Base-by-base conservation (phyloP, 306 rosid genomes). In the Prunus davidiana region DNA sequence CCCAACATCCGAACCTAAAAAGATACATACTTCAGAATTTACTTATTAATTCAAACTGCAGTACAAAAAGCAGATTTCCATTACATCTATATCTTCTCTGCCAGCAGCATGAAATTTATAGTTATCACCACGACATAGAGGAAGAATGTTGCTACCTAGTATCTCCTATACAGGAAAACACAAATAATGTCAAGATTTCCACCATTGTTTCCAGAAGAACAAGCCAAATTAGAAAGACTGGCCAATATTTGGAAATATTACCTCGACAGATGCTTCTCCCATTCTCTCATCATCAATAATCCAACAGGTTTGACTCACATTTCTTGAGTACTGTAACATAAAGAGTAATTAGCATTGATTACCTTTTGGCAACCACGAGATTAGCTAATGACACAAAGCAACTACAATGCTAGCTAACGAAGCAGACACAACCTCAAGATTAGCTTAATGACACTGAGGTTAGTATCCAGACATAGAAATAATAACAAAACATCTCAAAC, bases 191-290 rank as follows among this genome's bases (percentile, higher is more conserved):
- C 82, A 83, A 56, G 50, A 62, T 82, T 76, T 64, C 63, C 25
- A 43, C 74, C 71, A 60, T 24, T 67, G 51, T 74, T 38, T 77
- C 78, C 74, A 22, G 65, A 78, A 43, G 43, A 71, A 56, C 49
- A 69, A 58, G 50, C n/a, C 41, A 76, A 68, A 64, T 41, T 22
- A 76, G 63, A 69, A 70, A 9, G 55, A 64, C 55, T 67, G 24
- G 32, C 74, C 22, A 71, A 61, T 79, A 71, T 32, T 73, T 58
- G 20, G 73, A 76, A 24, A 66, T 68, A 60, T 75, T 84, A 95
- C 98, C 97, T 95, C 98, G 12, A 95, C 96, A 3, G 97, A 95
- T 78, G 97, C 91, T 86, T 95, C 97, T 78, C 97, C 97, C 93
- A 85, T 95, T 89, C 98, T 92, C 84, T 92, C 97, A 72, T 92